phyloP scores from a whole-genome alignment of 1,139 yeast genomes.

The Chernovozyma aurita region DNA sequence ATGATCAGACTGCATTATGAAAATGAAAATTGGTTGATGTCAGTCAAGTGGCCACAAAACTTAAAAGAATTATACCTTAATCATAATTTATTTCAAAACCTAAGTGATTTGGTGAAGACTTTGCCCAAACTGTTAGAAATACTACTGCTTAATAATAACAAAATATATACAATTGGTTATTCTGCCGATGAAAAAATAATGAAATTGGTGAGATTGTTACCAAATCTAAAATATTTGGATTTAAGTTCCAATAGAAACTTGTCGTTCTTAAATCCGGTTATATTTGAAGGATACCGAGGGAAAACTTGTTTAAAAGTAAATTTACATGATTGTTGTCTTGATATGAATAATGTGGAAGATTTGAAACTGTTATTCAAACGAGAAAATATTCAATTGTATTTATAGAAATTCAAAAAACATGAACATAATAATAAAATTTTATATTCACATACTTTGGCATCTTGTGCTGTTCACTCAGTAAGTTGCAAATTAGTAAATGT shows the following conservation, averaged over 20 bases:
- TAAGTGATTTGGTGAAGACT: conserved; percentile 20
- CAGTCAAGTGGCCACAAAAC: conserved; percentile 27
- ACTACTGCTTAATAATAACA: conserved; percentile 18
- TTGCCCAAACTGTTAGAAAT: conserved; percentile 26
- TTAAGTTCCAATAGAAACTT: conserved; percentile 15
- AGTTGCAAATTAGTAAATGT: too few species aligned
- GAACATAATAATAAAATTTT: too few species aligned
- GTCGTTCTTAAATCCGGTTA: conserved; percentile 12
- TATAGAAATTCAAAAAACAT: too few species aligned
- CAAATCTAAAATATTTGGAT: conserved; percentile 14
- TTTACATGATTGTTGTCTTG: conserved; percentile 1
- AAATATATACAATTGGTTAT: conserved; percentile 12
- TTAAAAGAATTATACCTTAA: conserved; percentile 23
- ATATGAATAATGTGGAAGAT: conserved; percentile 1
- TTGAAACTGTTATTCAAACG: background rate
- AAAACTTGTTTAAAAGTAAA: background rate
- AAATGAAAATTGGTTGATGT: conserved; percentile 4
- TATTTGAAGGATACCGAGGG: conserved; percentile 1
- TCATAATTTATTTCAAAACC: conserved; percentile 20
- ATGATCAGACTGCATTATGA: conserved; percentile 18
- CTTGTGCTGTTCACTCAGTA: too few species aligned
- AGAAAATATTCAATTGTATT: background rate
- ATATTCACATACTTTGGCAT: too few species aligned
- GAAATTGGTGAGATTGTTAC: conserved; percentile 12
- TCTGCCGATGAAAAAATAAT: conserved; percentile 2